A percentile compares a stretch with the other conserved stretches of the same genome.
Evolutionary conservation across 148 eudicot genomes (phyloP).

Genomic region (Mesembryanthemum crystallinum): DNA sequence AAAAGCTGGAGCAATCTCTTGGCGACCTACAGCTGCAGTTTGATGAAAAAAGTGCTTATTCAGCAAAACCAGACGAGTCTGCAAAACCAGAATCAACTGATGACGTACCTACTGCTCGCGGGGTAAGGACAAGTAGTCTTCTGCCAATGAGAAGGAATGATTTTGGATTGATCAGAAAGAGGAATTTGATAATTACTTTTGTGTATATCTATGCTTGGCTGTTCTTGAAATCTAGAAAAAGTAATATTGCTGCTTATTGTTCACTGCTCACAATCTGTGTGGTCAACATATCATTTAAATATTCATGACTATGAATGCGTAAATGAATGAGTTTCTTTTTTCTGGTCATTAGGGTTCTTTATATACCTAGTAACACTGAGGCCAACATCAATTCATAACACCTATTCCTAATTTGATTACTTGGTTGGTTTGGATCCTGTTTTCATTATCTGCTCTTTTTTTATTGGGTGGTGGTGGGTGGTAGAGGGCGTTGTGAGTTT

Average conservation of each 20-base stretch:
- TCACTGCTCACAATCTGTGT: neutral
- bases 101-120: conserved; percentile 46
- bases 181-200: neutral
- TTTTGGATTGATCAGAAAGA: conserved; percentile 9
- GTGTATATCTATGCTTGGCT: conserved; percentile 1
- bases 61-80: conserved; percentile 39
- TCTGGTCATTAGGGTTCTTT: too few relatives aligned
- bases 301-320: neutral
- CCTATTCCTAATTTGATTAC: neutral
- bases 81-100: conserved; percentile 37
- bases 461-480: too few relatives aligned
- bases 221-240: neutral
- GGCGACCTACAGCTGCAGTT: conserved; percentile 61
- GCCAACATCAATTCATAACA: neutral
- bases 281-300: neutral
- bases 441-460: neutral
- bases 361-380: neutral
- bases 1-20: conserved; percentile 84
- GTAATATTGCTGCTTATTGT: neutral
- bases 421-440: neutral
- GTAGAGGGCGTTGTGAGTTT: too few relatives aligned
- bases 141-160: neutral
- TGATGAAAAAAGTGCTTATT: conserved; percentile 32
- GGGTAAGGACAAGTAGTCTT: conserved; percentile 41
- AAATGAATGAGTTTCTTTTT: neutral